Percentiles rank a stretch among this genome's conserved stretches.
phyloP scores from a whole-genome alignment of 352 stramenopile genomes.

The Phytophthora hibernalis region DNA sequence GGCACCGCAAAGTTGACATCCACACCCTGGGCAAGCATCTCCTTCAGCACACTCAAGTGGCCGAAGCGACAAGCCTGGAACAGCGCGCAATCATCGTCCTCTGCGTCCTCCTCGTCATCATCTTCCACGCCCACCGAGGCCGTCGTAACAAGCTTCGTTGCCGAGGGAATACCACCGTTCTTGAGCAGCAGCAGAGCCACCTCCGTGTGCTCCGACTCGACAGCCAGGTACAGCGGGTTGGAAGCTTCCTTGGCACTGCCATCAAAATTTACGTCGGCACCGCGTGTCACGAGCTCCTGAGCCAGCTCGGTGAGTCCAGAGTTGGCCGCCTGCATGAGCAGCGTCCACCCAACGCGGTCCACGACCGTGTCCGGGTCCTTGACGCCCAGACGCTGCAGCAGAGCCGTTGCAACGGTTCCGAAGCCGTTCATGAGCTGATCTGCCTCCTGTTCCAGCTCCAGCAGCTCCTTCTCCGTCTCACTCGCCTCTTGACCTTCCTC shows the following conservation, averaged over 20 bases:
- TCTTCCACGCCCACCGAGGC: conserved; percentile 39
- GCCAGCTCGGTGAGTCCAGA: conserved; percentile 65
- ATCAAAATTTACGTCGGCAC: conserved; percentile 68
- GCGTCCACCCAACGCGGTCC: conserved; percentile 82
- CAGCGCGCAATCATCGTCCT: conserved; percentile 76
- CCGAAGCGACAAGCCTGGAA: conserved; percentile 82
- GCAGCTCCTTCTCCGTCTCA: conserved; percentile 63
- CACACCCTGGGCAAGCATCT: conserved; percentile 75
- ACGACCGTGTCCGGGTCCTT: conserved; percentile 55
- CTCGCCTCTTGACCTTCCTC: conserved; percentile 37
- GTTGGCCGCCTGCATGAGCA: conserved; percentile 89
- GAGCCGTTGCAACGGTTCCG: conserved; percentile 50
- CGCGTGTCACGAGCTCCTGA: conserved; percentile 57
- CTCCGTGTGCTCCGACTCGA: conserved; percentile 78
- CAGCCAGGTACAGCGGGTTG: conserved; percentile 76
- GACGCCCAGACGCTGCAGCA: conserved; percentile 57
- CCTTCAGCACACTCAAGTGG: conserved; percentile 72
- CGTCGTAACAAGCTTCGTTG: conserved; percentile 72
- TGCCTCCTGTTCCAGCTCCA: conserved; percentile 78
- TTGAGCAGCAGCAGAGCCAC: conserved; percentile 77
- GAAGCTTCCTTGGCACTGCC: conserved; percentile 53
- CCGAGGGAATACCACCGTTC: conserved; percentile 68
- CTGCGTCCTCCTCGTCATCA: conserved; percentile 45
- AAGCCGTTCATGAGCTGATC: conserved; percentile 75
- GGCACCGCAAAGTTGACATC: conserved; percentile 79